phyloP scores from a whole-genome alignment of 495 filamentous ascomycete species.

The Cenococcum geophilum region DNA sequence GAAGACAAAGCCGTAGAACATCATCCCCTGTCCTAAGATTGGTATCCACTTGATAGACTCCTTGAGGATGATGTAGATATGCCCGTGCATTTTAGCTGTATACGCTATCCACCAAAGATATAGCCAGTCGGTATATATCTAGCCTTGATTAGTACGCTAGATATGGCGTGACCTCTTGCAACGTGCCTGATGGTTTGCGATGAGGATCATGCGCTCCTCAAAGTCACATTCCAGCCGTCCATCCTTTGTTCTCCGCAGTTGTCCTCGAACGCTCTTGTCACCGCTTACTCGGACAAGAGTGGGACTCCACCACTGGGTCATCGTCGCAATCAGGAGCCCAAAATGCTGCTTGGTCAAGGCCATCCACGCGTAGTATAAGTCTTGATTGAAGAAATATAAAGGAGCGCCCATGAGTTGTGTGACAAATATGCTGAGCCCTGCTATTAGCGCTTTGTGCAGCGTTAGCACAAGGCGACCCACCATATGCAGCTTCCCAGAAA shows the following conservation, averaged over 20 bases:
- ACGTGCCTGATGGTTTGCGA: conserved; percentile 70
- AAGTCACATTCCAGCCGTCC: conserved; percentile 67
- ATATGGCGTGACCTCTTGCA: neutral
- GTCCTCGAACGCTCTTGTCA: conserved; percentile 62
- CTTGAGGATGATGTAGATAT: conserved; percentile 78
- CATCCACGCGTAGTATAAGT: conserved; percentile 72
- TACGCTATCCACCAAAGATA: conserved; percentile 88
- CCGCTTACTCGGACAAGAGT: conserved; percentile 71
- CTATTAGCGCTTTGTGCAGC: conserved; percentile 20
- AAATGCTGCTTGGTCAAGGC: conserved; percentile 70
- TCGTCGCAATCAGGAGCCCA: conserved; percentile 63
- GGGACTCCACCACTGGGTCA: conserved; percentile 78
- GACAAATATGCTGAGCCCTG: conserved; percentile 46
- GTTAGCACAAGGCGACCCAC: conserved; percentile 23
- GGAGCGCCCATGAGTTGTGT: conserved; percentile 64
- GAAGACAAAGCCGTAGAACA: conserved; percentile 79
- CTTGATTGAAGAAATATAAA: conserved; percentile 62
- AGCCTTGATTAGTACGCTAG: conserved; percentile 7
- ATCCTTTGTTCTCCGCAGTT: conserved; percentile 57
- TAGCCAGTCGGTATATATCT: conserved; percentile 78
- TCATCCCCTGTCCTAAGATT: conserved; percentile 70
- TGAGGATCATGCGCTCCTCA: conserved; percentile 69
- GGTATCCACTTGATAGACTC: conserved; percentile 75
- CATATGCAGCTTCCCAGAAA: conserved; percentile 49
- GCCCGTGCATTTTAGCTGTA: conserved; percentile 68